Percentiles rank a stretch among this genome's conserved stretches.
Conservation (phyloP, 2,329 filamentous ascomycete species). For the Fusarium sp. region DNA sequence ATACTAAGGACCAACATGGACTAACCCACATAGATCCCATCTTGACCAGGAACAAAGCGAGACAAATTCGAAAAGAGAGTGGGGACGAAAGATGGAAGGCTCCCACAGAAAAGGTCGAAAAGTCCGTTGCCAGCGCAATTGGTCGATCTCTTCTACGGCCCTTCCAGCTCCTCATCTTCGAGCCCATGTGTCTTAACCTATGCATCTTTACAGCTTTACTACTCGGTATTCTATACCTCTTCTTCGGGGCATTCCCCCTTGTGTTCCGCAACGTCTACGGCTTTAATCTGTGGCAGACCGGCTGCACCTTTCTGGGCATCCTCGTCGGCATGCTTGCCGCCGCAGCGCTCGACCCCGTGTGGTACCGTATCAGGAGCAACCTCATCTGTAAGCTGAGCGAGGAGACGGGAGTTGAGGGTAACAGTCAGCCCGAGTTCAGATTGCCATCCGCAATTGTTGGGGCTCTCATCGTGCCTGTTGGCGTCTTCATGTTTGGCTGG, state of each 20-base stretch:
- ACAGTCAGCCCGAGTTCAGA: conserved; percentile 88
- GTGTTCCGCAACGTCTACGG: conserved; percentile 82
- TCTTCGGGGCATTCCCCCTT: conserved; percentile 89
- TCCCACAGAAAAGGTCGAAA: conserved; percentile 80
- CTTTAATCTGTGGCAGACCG: conserved; percentile 84
- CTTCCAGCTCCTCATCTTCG: conserved; percentile 83
- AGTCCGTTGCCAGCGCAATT: conserved; percentile 76
- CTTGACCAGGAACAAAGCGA: conserved; percentile 80
- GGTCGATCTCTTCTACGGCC: conserved; percentile 75
- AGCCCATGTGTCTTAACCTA: conserved; percentile 88
- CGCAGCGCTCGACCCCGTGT: conserved; percentile 76
- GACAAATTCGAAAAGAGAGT: conserved; percentile 78
- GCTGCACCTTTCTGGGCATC: conserved; percentile 83
- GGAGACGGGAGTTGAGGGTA: conserved; percentile 66
- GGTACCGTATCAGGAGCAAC: conserved; percentile 71
- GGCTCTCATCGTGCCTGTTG: conserved; percentile 82
- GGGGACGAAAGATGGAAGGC: conserved; percentile 84
- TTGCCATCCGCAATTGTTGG: conserved; percentile 83
- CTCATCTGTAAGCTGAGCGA: conserved; percentile 69
- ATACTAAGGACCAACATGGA: neutral
- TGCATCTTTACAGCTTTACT: conserved; percentile 88
- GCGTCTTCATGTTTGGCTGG: conserved; percentile 92
- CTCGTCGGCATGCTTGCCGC: conserved; percentile 77
- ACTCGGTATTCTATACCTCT: conserved; percentile 90
- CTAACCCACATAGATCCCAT: conserved; percentile 67